Percentiles rank a stretch among this genome's conserved stretches.
Evolutionary conservation across 2,329 filamentous ascomycete genomes (phyloP).

Genomic region (Trichoderma afroharzianum): DNA sequence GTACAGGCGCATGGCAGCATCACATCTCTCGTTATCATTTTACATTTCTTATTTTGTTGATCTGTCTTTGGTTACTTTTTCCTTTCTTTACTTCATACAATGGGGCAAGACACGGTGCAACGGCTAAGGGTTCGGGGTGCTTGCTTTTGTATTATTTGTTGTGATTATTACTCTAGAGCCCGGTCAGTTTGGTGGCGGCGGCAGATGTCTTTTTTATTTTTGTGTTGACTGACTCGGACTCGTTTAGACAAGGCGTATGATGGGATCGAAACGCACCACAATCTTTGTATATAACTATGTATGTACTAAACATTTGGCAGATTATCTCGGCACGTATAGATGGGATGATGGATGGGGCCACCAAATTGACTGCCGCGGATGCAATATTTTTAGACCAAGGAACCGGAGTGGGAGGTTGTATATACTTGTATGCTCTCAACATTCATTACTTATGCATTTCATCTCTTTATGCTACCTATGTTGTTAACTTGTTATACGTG

Average conservation of each 20-base stretch:
- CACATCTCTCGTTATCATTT: not conserved
- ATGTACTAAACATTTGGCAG: not conserved
- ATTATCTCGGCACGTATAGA: not conserved
- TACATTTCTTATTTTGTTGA: not conserved
- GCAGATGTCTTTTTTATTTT: not conserved
- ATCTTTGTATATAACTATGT: slow-evolving; percentile 5
- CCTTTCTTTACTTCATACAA: not conserved
- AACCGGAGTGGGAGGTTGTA: not conserved
- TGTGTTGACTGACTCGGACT: not conserved
- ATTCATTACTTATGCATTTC: not conserved
- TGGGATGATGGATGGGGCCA: not conserved
- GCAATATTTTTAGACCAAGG: not conserved
- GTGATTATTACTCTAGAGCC: not conserved
- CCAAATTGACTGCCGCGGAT: slow-evolving; percentile 11
- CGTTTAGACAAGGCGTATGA: slow-evolving; percentile 12
- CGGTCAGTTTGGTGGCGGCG: not conserved
- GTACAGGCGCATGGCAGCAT: slow-evolving; percentile 13
- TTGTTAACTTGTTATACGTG: not conserved
- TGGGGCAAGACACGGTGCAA: slow-evolving; percentile 8
- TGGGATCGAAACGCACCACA: slow-evolving; percentile 5
- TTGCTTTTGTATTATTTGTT: not conserved
- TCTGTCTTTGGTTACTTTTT: not conserved
- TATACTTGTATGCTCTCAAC: not conserved
- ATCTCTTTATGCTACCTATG: not conserved
- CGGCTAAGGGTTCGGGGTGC: slow-evolving; percentile 3